Evolutionary conservation across 2,329 filamentous ascomycete species (phyloP), one percentile per base, ranked within the genome.

Genomic region (Clonostachys byssicola): DNA sequence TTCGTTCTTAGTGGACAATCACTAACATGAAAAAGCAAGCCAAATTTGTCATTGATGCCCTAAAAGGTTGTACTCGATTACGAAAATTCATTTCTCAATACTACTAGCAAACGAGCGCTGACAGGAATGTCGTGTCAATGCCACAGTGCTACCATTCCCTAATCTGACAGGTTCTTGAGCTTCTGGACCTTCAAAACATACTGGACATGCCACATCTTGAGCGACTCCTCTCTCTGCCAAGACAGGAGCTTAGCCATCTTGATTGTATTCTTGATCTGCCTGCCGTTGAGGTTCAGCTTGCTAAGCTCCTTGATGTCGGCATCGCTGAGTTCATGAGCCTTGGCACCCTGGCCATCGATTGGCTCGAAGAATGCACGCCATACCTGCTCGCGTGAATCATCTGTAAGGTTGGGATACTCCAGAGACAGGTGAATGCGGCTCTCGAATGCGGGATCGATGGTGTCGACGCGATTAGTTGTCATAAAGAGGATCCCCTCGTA

Each of bases 261-360:
- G 54, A 72, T 57, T n/a, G 68, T 52, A 43, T 74, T 77, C 61
- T 77, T 76, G 49, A 78, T 78, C 63, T 78, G 72, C 18, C 73
- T 60, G 5, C 75, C 73, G 43, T 78, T 77, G 40, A 77, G 60
- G 6, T 68, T 58, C 45, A 74, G 58, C 18, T 54, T 49, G 1
- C 70, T 60, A 34, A 78, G 59, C 44, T 64, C 55, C n/a, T 61
- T 59, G 2, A 70, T 45, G 14, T 63, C 56, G 10, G 8, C 23
- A 30, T 30, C 23, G 23, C 23, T 30, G 23, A 30, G 23, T 0
- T 55, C 58, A 0, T 63, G 58, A 0, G 46, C 52, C 5, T 70
- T 49, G 12, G 59, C 57, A 50, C 68, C 64, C 8, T 56, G 60
- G 16, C 56, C 52, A 1, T 43, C 40, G 2, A 63, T 63, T 6